Base-by-base conservation (phyloP, 225 moss, liverwort and hornwort genomes). In the Pleurozium schreberi region DNA sequence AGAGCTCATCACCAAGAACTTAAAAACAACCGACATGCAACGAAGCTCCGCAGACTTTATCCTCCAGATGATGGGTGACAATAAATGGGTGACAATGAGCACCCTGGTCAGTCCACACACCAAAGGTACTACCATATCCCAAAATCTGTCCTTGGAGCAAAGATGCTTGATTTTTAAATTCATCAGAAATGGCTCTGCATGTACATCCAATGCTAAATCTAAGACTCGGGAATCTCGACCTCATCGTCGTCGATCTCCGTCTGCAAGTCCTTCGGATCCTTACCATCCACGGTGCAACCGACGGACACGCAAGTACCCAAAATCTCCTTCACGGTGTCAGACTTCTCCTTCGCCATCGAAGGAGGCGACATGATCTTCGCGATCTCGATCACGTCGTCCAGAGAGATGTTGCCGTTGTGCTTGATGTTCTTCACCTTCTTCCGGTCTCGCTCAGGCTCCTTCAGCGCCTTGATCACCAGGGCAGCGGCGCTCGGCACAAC, bases 401-500 rank as follows among this genome's bases (percentile, higher is more conserved):
- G 82, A 78, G 91, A 92, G 61, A 93, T 93, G 82, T 92, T 91
- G 71, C 92, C 92, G 42, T 88, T 90, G 91, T 93, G 92, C 91
- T 93, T 91, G 78, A 92, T 92, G 89, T 91, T 93, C 90, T 93
- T 93, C 74, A 92, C 92, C 89, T 92, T 93, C 91, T 93, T 93
- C 74, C 92, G 90, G 87, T 89, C 93, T 10, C 92, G 78, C 90
- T 95, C 95, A 50, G 93, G 93, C 86, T 95, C 95, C 91, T 95
- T 95, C 47, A 95, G 73, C 52, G 93, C 92, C 89, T 95, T 93
- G 91, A 95, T 93, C 57, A 95, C 95, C 71, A 93, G 84, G 1
- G 95, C 92, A 12, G 94, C 92, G 1, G 94, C 93, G 78, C 93
- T 95, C 18, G 94, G 93, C 14, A 95, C 93, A 26, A 95, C 93